A percentile compares a stretch with the other conserved stretches of the same genome.
These are phyloP conservation scores for Tarenaya hassleriana DNA, from an alignment of 345 rosid species.

Conservation along the genomic window DNA sequence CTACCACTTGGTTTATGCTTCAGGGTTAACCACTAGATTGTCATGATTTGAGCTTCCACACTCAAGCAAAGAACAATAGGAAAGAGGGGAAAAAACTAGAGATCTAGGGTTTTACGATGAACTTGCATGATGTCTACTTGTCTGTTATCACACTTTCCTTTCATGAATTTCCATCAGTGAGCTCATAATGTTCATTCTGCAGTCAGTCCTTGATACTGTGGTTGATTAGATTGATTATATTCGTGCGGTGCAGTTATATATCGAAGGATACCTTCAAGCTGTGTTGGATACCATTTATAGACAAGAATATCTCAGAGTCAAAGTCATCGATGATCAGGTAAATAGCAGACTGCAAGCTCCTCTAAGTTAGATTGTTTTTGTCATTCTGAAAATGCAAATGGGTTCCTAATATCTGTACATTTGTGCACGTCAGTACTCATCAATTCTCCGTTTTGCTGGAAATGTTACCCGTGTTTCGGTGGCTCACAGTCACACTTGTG, in stretches of 20 bases:
- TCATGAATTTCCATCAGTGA: too few species aligned
- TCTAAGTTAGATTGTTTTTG: constrained; percentile 3
- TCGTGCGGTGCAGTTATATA: constrained; percentile 53
- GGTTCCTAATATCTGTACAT: not conserved
- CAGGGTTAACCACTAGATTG: not conserved
- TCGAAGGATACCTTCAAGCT: constrained; percentile 96
- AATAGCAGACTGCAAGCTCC: constrained; percentile 4
- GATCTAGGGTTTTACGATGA: too few species aligned
- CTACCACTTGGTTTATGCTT: constrained; percentile 11
- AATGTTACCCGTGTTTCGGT: not conserved
- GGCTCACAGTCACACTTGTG: not conserved
- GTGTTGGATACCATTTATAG: constrained; percentile 82
- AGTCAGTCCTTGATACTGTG: too few species aligned
- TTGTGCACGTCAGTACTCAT: constrained; percentile 1
- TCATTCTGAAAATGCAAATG: not conserved
- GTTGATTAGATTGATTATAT: not conserved
- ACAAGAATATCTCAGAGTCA: constrained; percentile 90
- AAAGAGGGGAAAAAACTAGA: too few species aligned
- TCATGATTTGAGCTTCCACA: not conserved
- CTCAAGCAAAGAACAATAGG: not conserved
- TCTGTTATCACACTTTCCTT: too few species aligned
- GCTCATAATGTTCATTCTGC: too few species aligned
- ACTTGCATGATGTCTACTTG: too few species aligned
- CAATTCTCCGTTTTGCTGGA: constrained; percentile 7
- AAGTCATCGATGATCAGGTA: constrained; percentile 90